phyloP scores from a whole-genome alignment of 1,284 basidiomycete species.

The Fereydounia khargensis region DNA sequence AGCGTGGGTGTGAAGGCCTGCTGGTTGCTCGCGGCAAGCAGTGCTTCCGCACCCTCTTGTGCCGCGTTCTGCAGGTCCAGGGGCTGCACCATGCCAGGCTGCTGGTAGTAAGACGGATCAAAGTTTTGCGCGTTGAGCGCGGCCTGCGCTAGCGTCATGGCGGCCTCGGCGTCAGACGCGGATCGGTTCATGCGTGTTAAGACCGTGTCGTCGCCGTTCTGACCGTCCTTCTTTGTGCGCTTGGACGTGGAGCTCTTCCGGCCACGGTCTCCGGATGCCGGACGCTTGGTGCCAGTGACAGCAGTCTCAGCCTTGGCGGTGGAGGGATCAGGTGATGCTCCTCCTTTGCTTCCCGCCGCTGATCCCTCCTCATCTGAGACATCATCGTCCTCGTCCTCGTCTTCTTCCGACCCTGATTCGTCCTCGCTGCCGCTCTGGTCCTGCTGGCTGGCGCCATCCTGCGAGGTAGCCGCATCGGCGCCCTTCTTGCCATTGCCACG shows the following conservation, averaged over 20 bases:
- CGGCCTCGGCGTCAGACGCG: slow-evolving; percentile 43
- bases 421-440: slow-evolving; percentile 20
- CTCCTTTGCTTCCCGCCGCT: slow-evolving; percentile 2
- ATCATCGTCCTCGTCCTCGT: slow-evolving; percentile 32
- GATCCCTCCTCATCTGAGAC: slow-evolving; percentile 18
- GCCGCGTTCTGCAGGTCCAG: slow-evolving; percentile 7
- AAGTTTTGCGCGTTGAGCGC: slow-evolving; percentile 35
- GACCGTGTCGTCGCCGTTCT: background rate
- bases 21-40: slow-evolving; percentile 33
- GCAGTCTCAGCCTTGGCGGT: too few species aligned
- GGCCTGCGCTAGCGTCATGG: slow-evolving; percentile 43
- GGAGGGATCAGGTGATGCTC: too few species aligned
- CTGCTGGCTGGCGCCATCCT: background rate
- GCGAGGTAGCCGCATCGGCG: slow-evolving; percentile 4
- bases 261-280: slow-evolving; percentile 15
- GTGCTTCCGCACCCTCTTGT: slow-evolving; percentile 26
- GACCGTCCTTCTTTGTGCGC: slow-evolving; percentile 13
- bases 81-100: slow-evolving; percentile 1
- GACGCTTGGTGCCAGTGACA: slow-evolving; percentile 25
- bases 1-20: slow-evolving; percentile 28
- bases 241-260: slow-evolving; percentile 28
- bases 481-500: slow-evolving; percentile 37
- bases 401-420: slow-evolving; percentile 37
- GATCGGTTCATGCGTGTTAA: slow-evolving; percentile 34
- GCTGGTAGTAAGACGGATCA: slow-evolving; percentile 27